These are phyloP conservation scores for Ascomycota sp. DNA, from an alignment of 2,329 filamentous ascomycete genomes.

Conservation along the genomic window DNA sequence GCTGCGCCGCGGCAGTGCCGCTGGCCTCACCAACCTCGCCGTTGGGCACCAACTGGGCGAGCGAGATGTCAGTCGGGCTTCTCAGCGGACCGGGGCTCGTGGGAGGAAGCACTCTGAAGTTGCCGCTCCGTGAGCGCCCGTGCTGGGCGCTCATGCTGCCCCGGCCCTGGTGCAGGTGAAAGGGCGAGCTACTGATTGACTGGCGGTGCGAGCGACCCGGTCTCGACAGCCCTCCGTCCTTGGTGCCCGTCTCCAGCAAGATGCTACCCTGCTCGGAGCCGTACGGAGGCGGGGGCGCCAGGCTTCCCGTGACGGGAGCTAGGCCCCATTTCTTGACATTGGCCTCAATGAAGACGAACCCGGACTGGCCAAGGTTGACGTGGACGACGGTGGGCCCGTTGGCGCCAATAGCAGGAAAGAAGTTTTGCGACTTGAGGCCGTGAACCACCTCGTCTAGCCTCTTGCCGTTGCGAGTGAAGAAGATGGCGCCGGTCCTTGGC, in stretches of 20 bases:
- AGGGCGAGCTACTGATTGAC: constrained; percentile 17
- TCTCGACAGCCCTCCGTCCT: constrained; percentile 30
- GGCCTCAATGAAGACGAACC: constrained; percentile 96
- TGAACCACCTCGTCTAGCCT: constrained; percentile 88
- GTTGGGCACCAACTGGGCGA: constrained; percentile 59
- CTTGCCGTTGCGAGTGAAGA: constrained; percentile 97
- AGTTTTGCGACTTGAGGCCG: constrained; percentile 83
- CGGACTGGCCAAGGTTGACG: constrained; percentile 94
- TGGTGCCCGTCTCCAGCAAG: constrained; percentile 65
- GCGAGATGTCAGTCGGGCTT: constrained; percentile 87
- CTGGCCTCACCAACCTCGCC: constrained; percentile 49
- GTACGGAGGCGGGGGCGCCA: constrained; percentile 89
- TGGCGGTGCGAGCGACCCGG: constrained; percentile 25
- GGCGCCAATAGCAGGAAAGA: constrained; percentile 93
- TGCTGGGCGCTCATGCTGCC: constrained; percentile 41
- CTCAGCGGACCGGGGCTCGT: constrained; percentile 76
- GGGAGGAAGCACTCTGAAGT: constrained; percentile 53
- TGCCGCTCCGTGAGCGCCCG: constrained; percentile 55
- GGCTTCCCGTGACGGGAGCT: constrained; percentile 82
- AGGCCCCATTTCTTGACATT: constrained; percentile 99
- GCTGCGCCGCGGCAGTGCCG: constrained; percentile 7
- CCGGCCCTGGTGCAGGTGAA: constrained; percentile 19
- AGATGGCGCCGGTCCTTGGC: constrained; percentile 81
- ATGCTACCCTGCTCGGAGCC: constrained; percentile 95
- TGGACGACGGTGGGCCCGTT: constrained; percentile 85